phyloP scores from a whole-genome alignment of 2,329 filamentous ascomycete genomes.

The Hypoxylon rubiginosum region DNA sequence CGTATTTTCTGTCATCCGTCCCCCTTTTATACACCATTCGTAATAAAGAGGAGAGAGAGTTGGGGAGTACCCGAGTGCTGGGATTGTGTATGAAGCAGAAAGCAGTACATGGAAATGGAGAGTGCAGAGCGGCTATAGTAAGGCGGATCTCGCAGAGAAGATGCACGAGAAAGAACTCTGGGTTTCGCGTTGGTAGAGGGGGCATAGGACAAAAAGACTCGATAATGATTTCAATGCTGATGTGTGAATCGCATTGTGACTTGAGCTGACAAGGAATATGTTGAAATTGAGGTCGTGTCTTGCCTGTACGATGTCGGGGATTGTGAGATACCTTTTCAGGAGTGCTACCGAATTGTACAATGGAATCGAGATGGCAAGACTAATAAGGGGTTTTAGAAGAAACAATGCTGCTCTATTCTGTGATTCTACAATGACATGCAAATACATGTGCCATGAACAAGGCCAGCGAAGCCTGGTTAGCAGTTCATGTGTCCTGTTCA shows the following conservation, averaged over 20 bases:
- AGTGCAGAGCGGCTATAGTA: conserved; percentile 41
- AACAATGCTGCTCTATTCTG: conserved; percentile 17
- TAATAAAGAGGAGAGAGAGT: conserved; percentile 44
- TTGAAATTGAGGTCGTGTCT: background rate
- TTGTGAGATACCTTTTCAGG: background rate
- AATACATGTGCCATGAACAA: background rate
- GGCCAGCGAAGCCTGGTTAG: background rate
- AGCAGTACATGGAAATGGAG: conserved; percentile 36
- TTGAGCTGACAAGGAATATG: conserved; percentile 11
- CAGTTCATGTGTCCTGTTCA: background rate
- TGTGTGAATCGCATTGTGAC: conserved; percentile 25
- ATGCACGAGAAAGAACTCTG: conserved; percentile 32
- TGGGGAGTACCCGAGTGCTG: conserved; percentile 17
- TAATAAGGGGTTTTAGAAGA: too few species aligned
- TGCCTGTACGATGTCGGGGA: background rate
- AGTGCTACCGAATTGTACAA: background rate
- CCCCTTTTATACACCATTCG: conserved; percentile 48
- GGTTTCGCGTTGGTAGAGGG: conserved; percentile 45
- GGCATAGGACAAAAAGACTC: conserved; percentile 46
- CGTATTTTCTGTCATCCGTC: conserved; percentile 47
- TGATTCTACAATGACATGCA: background rate
- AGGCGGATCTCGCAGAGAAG: conserved; percentile 43
- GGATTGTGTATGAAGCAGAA: conserved; percentile 36
- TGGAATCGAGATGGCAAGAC: too few species aligned
- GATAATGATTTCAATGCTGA: conserved; percentile 33